Evolutionary conservation across 2,329 filamentous ascomycete genomes (phyloP).

Genomic region (Penicillium vulpinum): DNA sequence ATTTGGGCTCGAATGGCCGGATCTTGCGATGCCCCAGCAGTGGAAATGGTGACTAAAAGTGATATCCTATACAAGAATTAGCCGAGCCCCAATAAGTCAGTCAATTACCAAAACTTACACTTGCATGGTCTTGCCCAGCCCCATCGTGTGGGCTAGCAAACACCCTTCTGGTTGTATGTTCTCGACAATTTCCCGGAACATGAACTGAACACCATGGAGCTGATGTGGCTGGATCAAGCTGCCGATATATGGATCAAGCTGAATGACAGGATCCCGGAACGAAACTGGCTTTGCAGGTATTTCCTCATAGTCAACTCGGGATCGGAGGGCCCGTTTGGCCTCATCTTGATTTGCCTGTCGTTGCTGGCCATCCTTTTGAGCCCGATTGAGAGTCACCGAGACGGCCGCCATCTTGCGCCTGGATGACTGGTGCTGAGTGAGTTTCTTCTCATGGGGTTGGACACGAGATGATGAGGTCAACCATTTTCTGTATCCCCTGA

Average conservation of each 20-base stretch:
- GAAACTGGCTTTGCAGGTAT: slow-evolving; percentile 50
- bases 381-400: neutral
- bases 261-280: slow-evolving; percentile 45
- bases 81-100: neutral
- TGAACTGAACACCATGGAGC: slow-evolving; percentile 75
- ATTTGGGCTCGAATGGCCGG: slow-evolving; percentile 63
- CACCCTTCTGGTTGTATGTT: slow-evolving; percentile 68
- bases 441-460: neutral
- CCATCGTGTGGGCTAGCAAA: slow-evolving; percentile 86
- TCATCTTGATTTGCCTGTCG: slow-evolving; percentile 57
- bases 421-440: neutral
- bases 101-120: slow-evolving; percentile 49
- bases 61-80: slow-evolving; percentile 57
- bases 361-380: slow-evolving; percentile 56
- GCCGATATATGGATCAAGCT: slow-evolving; percentile 65
- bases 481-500: neutral
- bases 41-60: slow-evolving; percentile 71
- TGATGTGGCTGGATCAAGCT: slow-evolving; percentile 74
- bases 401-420: neutral
- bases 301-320: slow-evolving; percentile 33
- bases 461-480: neutral
- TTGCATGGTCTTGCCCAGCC: slow-evolving; percentile 90
- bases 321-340: slow-evolving; percentile 45
- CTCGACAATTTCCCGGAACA: slow-evolving; percentile 80
- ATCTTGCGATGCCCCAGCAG: slow-evolving; percentile 63